Percentiles rank a stretch among this genome's conserved stretches.
These are phyloP conservation scores for Penicillium sp. DNA, from an alignment of 2,329 filamentous ascomycete genomes.

Conservation along the genomic window DNA sequence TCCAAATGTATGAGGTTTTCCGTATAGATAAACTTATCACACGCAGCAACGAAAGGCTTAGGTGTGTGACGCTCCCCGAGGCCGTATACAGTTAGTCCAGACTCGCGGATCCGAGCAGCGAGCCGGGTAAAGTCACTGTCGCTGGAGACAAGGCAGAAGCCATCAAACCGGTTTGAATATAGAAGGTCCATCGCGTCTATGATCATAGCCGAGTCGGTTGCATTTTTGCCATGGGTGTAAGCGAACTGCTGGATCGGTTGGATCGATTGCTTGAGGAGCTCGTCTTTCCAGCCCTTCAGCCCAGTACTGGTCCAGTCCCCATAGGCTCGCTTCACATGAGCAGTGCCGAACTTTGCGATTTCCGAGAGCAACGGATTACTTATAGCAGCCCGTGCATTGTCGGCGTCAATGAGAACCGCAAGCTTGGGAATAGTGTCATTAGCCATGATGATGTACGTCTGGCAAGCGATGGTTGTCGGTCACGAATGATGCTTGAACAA, in stretches of 20 bases:
- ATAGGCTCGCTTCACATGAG: slow-evolving; percentile 16
- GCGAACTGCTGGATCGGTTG: slow-evolving; percentile 12
- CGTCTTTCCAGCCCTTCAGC: slow-evolving; percentile 5
- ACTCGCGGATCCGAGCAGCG: slow-evolving; percentile 35
- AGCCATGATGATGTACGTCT: slow-evolving; percentile 1
- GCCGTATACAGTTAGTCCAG: slow-evolving; percentile 35
- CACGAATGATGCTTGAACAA: neutral
- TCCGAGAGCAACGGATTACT: slow-evolving; percentile 11
- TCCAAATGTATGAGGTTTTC: slow-evolving; percentile 9
- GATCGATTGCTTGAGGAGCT: slow-evolving; percentile 7
- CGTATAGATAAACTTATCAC: slow-evolving; percentile 11
- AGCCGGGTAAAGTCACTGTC: slow-evolving; percentile 39
- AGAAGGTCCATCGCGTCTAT: slow-evolving; percentile 38
- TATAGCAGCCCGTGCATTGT: slow-evolving; percentile 2
- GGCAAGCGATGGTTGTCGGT: neutral
- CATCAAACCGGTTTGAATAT: slow-evolving; percentile 33
- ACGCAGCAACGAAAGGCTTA: slow-evolving; percentile 10
- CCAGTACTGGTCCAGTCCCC: slow-evolving; percentile 13
- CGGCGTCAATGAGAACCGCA: slow-evolving; percentile 7
- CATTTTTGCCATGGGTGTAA: slow-evolving; percentile 15
- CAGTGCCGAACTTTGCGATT: slow-evolving; percentile 16
- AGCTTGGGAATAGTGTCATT: slow-evolving; percentile 4
- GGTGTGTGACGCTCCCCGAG: slow-evolving; percentile 32
- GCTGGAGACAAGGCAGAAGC: slow-evolving; percentile 36
- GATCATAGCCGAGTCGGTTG: slow-evolving; percentile 29